Base-by-base conservation (phyloP, 1,139 yeast genomes). In the Hemisphaericaspora lyxosophila region DNA sequence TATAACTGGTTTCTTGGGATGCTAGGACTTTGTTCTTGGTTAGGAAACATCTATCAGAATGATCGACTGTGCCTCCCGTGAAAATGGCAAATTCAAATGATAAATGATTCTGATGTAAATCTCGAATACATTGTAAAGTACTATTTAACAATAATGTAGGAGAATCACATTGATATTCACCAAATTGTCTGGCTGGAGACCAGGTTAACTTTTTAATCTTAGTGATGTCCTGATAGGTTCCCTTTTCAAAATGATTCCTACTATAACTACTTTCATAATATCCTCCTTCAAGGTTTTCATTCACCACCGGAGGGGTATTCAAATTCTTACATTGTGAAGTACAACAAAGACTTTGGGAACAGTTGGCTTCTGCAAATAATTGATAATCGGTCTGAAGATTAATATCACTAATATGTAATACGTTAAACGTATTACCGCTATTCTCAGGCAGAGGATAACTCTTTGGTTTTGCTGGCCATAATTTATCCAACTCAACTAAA, bases 381-480 rank as follows among this genome's bases (percentile, higher is more conserved):
- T 42, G 39, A 43, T 57, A 62, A 38, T 60, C 58, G 11, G 53
- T 36, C 42, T 61, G 60, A 29, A 57, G 43, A 38, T 59, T 54
- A 29, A 59, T 45, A 42, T 62, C 66, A 32, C 60, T 52, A 4
- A 62, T 36, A 43, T 62, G 67, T 35, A 62, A 48, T 2, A 61
- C 65, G 42, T 60, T 57, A 38, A 59, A 55, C 3, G 42, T 28
- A n/a, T 45, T 43, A 11, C 51, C 52, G 20, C 45, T 34, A 24
- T 40, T 39, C 16, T 45, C 50, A 2, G 65, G 62, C 8, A 55
- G 49, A n/a, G 57, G 53, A 43, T 66, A 59, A 31, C 52, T 54
- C 5, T 58, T 59, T 14, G 66, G 59, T 36, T 52, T 55, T 7
- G 56, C 52, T 1, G 67, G 62, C 78, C 80, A 74, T 59, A 73